Percentiles rank a stretch among this genome's conserved stretches.
phyloP scores from a whole-genome alignment of 257 asterid genomes.

The Rhazya stricta region DNA sequence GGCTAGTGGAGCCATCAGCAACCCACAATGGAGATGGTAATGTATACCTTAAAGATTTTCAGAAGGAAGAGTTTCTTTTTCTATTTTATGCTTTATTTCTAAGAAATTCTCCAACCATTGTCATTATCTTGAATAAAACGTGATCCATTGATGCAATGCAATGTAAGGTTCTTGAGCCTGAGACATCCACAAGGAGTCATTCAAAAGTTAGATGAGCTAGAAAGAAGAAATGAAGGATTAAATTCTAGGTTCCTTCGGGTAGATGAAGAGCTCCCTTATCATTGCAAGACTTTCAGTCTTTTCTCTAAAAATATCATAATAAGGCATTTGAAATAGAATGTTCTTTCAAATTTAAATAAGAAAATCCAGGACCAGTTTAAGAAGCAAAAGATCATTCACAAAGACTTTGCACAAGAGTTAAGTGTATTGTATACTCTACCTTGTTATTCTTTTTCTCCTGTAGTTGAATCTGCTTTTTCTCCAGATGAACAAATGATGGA shows the following conservation, averaged over 20 bases:
- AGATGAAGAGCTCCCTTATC: background rate
- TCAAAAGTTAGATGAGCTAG: background rate
- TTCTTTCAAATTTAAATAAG: background rate
- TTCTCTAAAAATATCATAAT: background rate
- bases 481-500: constrained; percentile 58
- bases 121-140: background rate
- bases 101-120: background rate
- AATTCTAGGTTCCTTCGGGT: background rate
- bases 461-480: constrained; percentile 48
- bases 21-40: background rate
- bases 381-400: background rate
- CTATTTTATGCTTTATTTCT: no score
- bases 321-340: background rate
- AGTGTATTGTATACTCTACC: constrained; percentile 30
- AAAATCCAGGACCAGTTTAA: background rate
- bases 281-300: background rate
- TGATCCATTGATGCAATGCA: background rate
- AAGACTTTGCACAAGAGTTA: background rate
- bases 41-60: background rate
- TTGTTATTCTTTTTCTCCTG: constrained; percentile 56
- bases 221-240: background rate
- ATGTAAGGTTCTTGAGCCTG: background rate
- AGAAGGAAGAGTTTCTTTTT: background rate
- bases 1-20: background rate
- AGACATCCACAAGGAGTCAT: background rate